Evolutionary conservation across 192 early-diverging fungal species (phyloP).

Genomic region (Backusella luteola): DNA sequence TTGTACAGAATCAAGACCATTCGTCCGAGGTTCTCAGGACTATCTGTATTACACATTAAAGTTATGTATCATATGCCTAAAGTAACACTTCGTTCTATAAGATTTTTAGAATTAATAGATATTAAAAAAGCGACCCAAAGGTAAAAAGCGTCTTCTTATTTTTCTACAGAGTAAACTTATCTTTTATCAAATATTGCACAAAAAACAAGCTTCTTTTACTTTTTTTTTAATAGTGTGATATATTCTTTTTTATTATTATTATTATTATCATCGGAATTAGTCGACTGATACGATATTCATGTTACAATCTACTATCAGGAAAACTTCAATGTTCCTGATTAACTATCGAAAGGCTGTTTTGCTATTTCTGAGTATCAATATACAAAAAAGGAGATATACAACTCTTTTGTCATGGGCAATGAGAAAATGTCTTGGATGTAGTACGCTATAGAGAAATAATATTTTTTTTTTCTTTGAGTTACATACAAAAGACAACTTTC

Average conservation of each 20-base stretch:
- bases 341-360: neutral
- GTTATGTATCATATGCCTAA: constrained; percentile 1
- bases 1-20: neutral
- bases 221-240: neutral
- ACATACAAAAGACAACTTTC: neutral
- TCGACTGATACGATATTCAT: neutral
- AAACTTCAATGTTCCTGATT: neutral
- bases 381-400: constrained; percentile 16
- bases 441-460: neutral
- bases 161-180: neutral
- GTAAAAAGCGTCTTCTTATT: neutral
- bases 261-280: neutral
- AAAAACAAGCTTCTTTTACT: neutral
- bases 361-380: neutral
- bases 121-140: neutral
- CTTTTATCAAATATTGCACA: neutral
- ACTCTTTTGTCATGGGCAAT: constrained; percentile 1
- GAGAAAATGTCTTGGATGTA: neutral
- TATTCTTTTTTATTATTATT: neutral
- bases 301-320: constrained; percentile 4
- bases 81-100: neutral
- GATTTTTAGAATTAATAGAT: neutral
- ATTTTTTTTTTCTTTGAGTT: neutral
- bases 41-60: neutral
- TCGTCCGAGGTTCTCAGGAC: neutral